These are phyloP conservation scores for Quercus alba DNA, from an alignment of 306 rosid genomes.

Conservation along the genomic window DNA sequence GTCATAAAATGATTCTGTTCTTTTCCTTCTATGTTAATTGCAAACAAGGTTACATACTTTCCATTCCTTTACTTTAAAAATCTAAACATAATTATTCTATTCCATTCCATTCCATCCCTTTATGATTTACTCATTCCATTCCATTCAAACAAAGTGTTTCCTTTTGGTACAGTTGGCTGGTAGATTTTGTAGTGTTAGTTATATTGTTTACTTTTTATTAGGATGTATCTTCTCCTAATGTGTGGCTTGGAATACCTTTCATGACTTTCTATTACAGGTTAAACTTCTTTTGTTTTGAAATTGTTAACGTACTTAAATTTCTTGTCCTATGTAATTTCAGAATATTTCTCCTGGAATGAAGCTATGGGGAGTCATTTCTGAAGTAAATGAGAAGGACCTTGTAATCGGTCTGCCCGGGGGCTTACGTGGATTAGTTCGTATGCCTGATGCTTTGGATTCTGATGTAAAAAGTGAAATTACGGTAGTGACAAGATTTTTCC, in stretches of 20 bases:
- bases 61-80: no score
- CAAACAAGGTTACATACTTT: no score
- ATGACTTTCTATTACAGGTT: not conserved
- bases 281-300: not conserved
- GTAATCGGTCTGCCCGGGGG: slow-evolving; percentile 90
- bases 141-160: no score
- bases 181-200: not conserved
- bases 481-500: slow-evolving; percentile 36
- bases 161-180: not conserved
- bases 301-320: not conserved
- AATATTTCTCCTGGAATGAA: slow-evolving; percentile 89
- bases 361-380: slow-evolving; percentile 90
- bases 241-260: no score
- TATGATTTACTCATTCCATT: no score
- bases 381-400: slow-evolving; percentile 84
- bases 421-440: slow-evolving; percentile 82
- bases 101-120: no score
- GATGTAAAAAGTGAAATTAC: slow-evolving; percentile 38
- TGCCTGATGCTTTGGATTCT: slow-evolving; percentile 74
- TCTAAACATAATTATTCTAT: no score
- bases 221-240: not conserved
- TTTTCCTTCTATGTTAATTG: no score
- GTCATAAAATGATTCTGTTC: no score
- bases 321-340: slow-evolving; percentile 32
- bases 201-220: not conserved